Evolutionary conservation across 768 basidiomycete genomes (phyloP).

Genomic region (Xanthoconium purpureum): DNA sequence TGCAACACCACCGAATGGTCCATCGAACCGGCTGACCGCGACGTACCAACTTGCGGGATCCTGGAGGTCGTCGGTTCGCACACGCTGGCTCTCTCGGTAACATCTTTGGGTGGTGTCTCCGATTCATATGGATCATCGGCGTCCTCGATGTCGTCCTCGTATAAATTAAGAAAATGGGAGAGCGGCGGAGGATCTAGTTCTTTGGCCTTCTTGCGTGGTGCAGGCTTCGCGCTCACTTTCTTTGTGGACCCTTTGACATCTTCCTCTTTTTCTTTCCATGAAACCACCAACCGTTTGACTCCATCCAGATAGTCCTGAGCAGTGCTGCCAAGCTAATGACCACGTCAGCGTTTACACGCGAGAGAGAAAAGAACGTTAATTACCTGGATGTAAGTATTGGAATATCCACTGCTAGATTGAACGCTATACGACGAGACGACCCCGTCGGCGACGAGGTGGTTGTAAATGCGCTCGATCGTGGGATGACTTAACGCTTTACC

Average conservation of each 20-base stretch:
- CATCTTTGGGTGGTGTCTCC: slow-evolving; percentile 14
- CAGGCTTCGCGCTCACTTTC: slow-evolving; percentile 6
- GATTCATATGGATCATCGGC: slow-evolving; percentile 20
- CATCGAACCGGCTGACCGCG: neutral
- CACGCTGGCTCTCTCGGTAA: neutral
- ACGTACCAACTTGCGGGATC: slow-evolving; percentile 10
- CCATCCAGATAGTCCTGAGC: slow-evolving; percentile 23
- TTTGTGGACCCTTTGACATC: slow-evolving; percentile 5
- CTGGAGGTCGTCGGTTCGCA: slow-evolving; percentile 6
- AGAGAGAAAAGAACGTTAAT: neutral
- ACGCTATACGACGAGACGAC: slow-evolving; percentile 48
- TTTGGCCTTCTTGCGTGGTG: slow-evolving; percentile 22
- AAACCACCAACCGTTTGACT: slow-evolving; percentile 17
- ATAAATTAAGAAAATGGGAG: slow-evolving; percentile 10
- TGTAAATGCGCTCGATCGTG: slow-evolving; percentile 64
- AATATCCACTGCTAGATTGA: slow-evolving; percentile 47
- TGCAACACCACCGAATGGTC: neutral
- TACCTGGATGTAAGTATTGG: slow-evolving; percentile 53
- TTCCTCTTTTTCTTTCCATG: slow-evolving; percentile 28
- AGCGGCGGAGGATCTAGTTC: slow-evolving; percentile 3
- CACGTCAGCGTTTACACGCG: neutral
- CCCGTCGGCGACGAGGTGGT: slow-evolving; percentile 49
- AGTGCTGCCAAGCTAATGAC: slow-evolving; percentile 14
- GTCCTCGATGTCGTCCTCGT: slow-evolving; percentile 32
- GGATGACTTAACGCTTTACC: slow-evolving; percentile 48